A percentile compares a stretch with the other conserved stretches of the same genome.
Evolutionary conservation across 352 stramenopile genomes (phyloP).

Genomic region (Globisporangium radiosum): DNA sequence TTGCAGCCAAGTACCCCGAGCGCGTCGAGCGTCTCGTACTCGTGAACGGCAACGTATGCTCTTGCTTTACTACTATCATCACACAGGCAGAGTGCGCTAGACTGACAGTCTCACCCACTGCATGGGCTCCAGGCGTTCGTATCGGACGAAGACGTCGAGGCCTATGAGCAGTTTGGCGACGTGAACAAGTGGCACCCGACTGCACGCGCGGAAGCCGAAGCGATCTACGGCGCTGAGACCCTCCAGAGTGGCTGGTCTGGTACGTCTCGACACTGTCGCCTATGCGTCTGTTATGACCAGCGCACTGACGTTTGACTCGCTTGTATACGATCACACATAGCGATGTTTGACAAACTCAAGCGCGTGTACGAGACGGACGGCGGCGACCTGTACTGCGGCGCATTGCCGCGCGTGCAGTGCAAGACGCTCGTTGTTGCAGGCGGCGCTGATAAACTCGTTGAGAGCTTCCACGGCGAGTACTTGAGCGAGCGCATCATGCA

Average conservation of each 20-base stretch:
- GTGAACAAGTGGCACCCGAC: slow-evolving; percentile 46
- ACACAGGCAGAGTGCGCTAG: not conserved
- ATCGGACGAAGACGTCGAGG: slow-evolving; percentile 60
- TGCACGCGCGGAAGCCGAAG: slow-evolving; percentile 35
- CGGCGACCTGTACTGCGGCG: slow-evolving; percentile 67
- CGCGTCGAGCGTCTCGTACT: slow-evolving; percentile 66
- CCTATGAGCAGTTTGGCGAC: slow-evolving; percentile 41
- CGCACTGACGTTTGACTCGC: not conserved
- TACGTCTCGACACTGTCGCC: not conserved
- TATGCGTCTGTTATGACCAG: not conserved
- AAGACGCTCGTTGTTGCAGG: slow-evolving; percentile 77
- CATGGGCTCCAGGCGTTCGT: slow-evolving; percentile 51
- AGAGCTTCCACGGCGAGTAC: slow-evolving; percentile 71
- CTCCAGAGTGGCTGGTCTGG: slow-evolving; percentile 54
- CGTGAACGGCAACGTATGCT: slow-evolving; percentile 74
- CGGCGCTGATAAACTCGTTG: slow-evolving; percentile 54
- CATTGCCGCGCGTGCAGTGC: slow-evolving; percentile 65
- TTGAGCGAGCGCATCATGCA: slow-evolving; percentile 84
- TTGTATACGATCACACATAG: slow-evolving; percentile 8
- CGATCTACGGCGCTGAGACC: slow-evolving; percentile 44
- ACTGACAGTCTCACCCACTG: not conserved
- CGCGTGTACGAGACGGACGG: slow-evolving; percentile 39
- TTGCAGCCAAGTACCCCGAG: slow-evolving; percentile 62
- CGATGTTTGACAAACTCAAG: slow-evolving; percentile 47
- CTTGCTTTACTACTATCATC: not conserved